Evolutionary conservation across 306 rosid species (phyloP).

Genomic region (Purshia tridentata): DNA sequence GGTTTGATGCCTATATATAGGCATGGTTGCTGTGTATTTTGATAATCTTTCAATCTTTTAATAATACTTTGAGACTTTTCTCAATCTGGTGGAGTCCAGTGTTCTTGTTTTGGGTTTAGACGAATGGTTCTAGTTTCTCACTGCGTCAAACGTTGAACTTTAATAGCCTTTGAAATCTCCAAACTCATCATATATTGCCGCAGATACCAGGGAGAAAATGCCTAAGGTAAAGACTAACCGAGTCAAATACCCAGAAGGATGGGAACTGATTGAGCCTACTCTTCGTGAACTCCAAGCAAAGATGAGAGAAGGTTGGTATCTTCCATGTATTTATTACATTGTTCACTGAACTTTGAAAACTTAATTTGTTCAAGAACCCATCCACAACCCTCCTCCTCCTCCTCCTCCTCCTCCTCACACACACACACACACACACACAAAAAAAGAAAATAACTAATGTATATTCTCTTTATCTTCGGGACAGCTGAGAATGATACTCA

Average conservation of each 20-base stretch:
- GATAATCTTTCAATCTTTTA: too few relatives aligned
- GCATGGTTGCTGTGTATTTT: too few relatives aligned
- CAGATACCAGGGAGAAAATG: constrained; percentile 51
- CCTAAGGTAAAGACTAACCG: constrained; percentile 92
- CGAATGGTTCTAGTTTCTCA: too few relatives aligned
- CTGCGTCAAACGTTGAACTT: not conserved
- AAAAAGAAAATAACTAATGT: not conserved
- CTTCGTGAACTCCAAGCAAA: constrained; percentile 88
- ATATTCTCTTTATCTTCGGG: not conserved
- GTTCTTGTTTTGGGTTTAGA: too few relatives aligned
- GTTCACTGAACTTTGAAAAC: not conserved
- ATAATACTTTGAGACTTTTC: too few relatives aligned
- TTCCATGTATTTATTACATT: not conserved
- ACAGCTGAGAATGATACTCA: constrained; percentile 55
- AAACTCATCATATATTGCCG: constrained; percentile 4
- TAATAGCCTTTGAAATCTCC: not conserved
- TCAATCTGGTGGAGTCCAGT: too few relatives aligned
- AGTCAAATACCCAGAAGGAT: constrained; percentile 86
- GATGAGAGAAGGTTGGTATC: constrained; percentile 84
- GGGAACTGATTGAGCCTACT: constrained; percentile 93
- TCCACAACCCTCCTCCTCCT: too few relatives aligned
- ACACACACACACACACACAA: too few relatives aligned
- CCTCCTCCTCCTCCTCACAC: too few relatives aligned
- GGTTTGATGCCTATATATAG: too few relatives aligned
- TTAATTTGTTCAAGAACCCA: not conserved